Evolutionary conservation across 176 grass and related monocot genomes (phyloP).

Genomic region (Raddia distichophylla): DNA sequence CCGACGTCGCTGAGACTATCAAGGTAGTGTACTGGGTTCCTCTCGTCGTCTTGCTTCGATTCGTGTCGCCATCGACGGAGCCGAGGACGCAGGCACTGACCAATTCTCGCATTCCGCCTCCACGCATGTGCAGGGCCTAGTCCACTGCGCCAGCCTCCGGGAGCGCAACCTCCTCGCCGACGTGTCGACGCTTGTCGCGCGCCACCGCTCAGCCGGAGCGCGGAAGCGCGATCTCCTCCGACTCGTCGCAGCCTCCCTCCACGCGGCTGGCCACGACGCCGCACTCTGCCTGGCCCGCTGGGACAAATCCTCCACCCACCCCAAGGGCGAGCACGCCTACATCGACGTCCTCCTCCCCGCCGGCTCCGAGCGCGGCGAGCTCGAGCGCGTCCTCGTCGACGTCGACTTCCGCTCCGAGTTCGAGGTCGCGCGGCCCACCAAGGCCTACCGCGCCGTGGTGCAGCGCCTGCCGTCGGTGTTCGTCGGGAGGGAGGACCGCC

Average conservation of each 20-base stretch:
- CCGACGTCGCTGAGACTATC: constrained; percentile 70
- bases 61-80: background rate
- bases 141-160: constrained; percentile 69
- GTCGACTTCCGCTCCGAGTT: constrained; percentile 77
- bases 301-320: constrained; percentile 74
- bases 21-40: constrained; percentile 51
- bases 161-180: constrained; percentile 96
- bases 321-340: constrained; percentile 75
- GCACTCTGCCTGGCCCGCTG: constrained; percentile 74
- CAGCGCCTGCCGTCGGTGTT: constrained; percentile 68
- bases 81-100: constrained; percentile 26
- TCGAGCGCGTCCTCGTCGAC: constrained; percentile 84
- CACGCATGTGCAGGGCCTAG: constrained; percentile 60
- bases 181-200: constrained; percentile 54
- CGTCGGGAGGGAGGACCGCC: constrained; percentile 71
- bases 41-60: constrained; percentile 29
- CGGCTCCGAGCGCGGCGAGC: constrained; percentile 40
- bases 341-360: constrained; percentile 65
- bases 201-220: constrained; percentile 52
- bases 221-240: constrained; percentile 57
- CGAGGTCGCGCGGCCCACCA: constrained; percentile 81
- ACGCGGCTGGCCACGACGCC: constrained; percentile 61
- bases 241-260: constrained; percentile 62
- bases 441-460: constrained; percentile 66
- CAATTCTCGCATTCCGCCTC: constrained; percentile 26